Evolutionary conservation across 768 basidiomycete species (phyloP).

Genomic region (Phlebiopsis flavidoalba): DNA sequence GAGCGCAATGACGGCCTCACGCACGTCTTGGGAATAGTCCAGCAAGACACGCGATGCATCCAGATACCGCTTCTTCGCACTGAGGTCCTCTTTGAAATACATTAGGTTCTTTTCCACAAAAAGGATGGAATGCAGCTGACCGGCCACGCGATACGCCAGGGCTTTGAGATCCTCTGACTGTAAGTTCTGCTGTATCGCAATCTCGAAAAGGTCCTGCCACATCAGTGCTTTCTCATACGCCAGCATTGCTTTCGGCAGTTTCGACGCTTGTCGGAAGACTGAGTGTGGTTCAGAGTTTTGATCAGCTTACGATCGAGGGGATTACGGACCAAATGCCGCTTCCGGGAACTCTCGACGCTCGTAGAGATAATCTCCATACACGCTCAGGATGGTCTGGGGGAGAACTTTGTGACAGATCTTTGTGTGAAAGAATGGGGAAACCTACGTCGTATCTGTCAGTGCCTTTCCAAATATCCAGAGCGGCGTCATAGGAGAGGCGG

Average conservation of each 20-base stretch:
- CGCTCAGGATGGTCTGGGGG: slow-evolving; percentile 54
- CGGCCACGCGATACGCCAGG: slow-evolving; percentile 75
- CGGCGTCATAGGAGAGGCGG: slow-evolving; percentile 67
- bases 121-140: slow-evolving; percentile 36
- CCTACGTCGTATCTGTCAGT: slow-evolving; percentile 60
- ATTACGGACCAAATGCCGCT: slow-evolving; percentile 66
- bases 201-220: slow-evolving; percentile 90
- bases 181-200: slow-evolving; percentile 52
- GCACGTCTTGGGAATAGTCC: slow-evolving; percentile 77
- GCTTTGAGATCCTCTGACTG: slow-evolving; percentile 51
- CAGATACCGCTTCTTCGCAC: slow-evolving; percentile 68
- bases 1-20: slow-evolving; percentile 69
- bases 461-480: slow-evolving; percentile 68
- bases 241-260: slow-evolving; percentile 70
- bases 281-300: background rate
- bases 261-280: slow-evolving; percentile 73
- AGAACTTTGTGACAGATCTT: background rate
- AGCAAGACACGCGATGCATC: slow-evolving; percentile 82
- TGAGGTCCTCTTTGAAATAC: slow-evolving; percentile 62
- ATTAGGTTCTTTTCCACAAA: background rate
- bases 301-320: background rate
- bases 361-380: slow-evolving; percentile 86
- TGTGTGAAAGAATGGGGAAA: background rate
- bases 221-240: slow-evolving; percentile 83
- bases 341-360: slow-evolving; percentile 79